Evolutionary conservation across 371 early-diverging fungal genomes (phyloP), one percentile per base, ranked within the genome.

Genomic region (Mortierella sp.): DNA sequence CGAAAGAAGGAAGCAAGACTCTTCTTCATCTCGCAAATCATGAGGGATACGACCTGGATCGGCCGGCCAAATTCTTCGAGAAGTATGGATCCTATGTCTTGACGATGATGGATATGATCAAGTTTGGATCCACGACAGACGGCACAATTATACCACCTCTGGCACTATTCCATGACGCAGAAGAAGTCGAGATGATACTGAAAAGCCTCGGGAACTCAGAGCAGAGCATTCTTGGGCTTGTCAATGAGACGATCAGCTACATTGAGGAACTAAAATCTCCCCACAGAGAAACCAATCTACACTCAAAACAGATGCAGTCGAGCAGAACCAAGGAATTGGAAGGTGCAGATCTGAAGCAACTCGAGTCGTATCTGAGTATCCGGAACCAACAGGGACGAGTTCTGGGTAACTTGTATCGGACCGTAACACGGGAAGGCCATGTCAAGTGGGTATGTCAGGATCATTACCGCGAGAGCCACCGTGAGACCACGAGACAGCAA

Each of bases 1-100:
- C 26, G 50, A 61, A n/a, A 23, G 34, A 43, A 5, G 34, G 41
- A 9, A 49, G 55, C 28, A 41, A 63, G n/a, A 56, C n/a, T n/a
- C n/a, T n/a, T n/a, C n/a, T 63, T 49, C 63, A 63, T 39, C 45
- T 63, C 13, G 48, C 55, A 18, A 45, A 43, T 0, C 57, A 57
- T 21, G 54, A 54, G 18, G 62, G 62, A 0, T 62, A 62, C 16
- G 54, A 47, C 0, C 7, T 62, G 26, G 55, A 24, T 21, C 55
- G 41, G 27, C 62, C 54, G 1, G 19, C 9, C 9, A 54, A 54
- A 26, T 54, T 38, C 38, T 38, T 38, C 12, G 38, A 38, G 12
- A 5, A 38, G 38, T 38, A 8, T 38, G 26, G 52, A 27, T 54
- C 47, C 24, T 45, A 46, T 9, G 14, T 43, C 13, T 53, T 53